A percentile compares a stretch with the other conserved stretches of the same genome.
Conservation (phyloP, 192 early-diverging fungal species). For the Coemansia sp. region DNA sequence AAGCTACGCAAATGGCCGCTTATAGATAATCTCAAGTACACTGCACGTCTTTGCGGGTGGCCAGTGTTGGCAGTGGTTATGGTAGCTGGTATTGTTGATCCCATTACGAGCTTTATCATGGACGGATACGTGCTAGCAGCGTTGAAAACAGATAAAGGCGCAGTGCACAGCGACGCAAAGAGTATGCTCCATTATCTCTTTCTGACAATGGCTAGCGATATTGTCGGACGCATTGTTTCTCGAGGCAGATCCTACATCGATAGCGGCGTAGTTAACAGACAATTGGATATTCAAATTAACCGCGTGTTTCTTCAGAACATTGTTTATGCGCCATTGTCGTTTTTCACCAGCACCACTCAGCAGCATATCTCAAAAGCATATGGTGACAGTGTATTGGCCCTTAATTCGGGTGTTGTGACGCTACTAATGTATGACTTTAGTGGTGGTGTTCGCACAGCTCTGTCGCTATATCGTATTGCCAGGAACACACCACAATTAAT, state of each 20-base stretch:
- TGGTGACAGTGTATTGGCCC: conserved; percentile 5
- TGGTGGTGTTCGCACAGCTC: not conserved
- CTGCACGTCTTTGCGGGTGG: conserved; percentile 21
- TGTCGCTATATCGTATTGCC: conserved; percentile 26
- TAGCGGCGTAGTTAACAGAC: conserved; percentile 1
- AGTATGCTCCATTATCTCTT: conserved; percentile 25
- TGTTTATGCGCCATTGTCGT: conserved; percentile 34
- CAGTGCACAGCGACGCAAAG: not conserved
- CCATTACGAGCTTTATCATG: conserved; percentile 20
- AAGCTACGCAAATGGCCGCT: conserved; percentile 27
- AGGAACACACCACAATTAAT: conserved; percentile 25
- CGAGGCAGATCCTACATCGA: conserved; percentile 7
- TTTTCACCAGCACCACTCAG: conserved; percentile 32
- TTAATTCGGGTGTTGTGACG: conserved; percentile 10
- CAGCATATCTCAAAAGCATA: conserved; percentile 21
- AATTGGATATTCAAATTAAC: conserved; percentile 19
- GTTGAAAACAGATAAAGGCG: conserved; percentile 14
- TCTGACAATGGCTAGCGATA: conserved; percentile 20
- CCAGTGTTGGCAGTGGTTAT: conserved; percentile 12
- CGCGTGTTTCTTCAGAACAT: conserved; percentile 22
- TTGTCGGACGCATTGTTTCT: not conserved
- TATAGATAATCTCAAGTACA: conserved; percentile 21
- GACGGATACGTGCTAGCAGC: conserved; percentile 24
- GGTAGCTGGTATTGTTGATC: conserved; percentile 20
- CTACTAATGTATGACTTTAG: conserved; percentile 23